phyloP scores from a whole-genome alignment of 2,329 filamentous ascomycete genomes.

The Xylariaceae sp. region DNA sequence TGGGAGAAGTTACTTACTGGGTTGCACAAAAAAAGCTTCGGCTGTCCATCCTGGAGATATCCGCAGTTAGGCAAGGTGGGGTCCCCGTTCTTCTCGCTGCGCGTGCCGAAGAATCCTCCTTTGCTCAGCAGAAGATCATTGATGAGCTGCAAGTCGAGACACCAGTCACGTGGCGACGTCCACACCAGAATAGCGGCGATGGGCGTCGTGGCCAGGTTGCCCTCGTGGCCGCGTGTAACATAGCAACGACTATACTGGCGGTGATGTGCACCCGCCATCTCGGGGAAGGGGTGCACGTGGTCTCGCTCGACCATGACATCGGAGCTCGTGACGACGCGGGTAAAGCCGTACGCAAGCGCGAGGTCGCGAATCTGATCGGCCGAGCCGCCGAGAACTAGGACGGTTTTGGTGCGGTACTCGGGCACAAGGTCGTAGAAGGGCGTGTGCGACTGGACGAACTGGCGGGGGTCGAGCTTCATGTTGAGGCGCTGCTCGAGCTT shows the following conservation, averaged over 20 bases:
- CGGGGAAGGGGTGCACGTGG: constrained; percentile 30
- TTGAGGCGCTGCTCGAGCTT: constrained; percentile 50
- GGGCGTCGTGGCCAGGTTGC: constrained; percentile 11
- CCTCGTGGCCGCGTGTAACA: constrained; percentile 31
- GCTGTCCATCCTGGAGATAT: constrained; percentile 50
- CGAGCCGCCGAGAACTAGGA: constrained; percentile 51
- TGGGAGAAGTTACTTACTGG: constrained; percentile 30
- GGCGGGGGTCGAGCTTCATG: constrained; percentile 2
- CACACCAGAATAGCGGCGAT: constrained; percentile 31
- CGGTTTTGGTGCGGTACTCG: constrained; percentile 43
- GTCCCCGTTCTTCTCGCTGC: constrained; percentile 55
- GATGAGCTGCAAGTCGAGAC: constrained; percentile 29
- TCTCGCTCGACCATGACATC: constrained; percentile 23
- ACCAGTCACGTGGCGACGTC: constrained; percentile 31
- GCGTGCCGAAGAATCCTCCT: constrained; percentile 45
- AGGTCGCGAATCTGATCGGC: constrained; percentile 25
- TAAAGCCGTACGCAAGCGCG: constrained; percentile 30
- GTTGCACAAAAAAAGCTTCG: constrained; percentile 65
- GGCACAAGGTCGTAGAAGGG: constrained; percentile 59
- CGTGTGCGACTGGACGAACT: constrained; percentile 70
- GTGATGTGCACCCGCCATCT: constrained; percentile 30
- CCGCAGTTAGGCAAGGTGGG: constrained; percentile 24
- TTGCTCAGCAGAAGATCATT: constrained; percentile 42
- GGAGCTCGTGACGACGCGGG: constrained; percentile 33
- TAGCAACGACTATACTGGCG: too few species aligned